Percentiles rank a stretch among this genome's conserved stretches.
These are phyloP conservation scores for Yamadazyma insecticola DNA, from an alignment of 805 yeast genomes.

Conservation along the genomic window DNA sequence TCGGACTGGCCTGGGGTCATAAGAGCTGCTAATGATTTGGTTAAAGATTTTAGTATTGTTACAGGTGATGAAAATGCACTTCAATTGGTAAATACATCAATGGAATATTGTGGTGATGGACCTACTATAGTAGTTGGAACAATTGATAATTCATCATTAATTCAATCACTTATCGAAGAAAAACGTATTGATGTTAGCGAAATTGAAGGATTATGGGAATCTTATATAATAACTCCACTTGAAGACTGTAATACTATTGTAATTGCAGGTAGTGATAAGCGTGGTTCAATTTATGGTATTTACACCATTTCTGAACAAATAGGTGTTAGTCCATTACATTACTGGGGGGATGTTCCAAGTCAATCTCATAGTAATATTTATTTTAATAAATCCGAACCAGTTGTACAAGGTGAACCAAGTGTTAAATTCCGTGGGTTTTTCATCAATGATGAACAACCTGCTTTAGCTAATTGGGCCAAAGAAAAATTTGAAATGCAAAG, in stretches of 20 bases:
- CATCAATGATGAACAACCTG: constrained; percentile 15
- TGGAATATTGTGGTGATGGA: constrained; percentile 1
- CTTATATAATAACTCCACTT: constrained; percentile 8
- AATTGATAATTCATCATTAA: constrained; percentile 9
- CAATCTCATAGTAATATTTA: constrained; percentile 9
- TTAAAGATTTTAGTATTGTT: constrained; percentile 10
- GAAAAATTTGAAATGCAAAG: constrained; percentile 9
- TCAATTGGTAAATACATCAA: constrained; percentile 4
- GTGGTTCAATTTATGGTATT: constrained; percentile 15
- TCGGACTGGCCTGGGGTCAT: constrained; percentile 15
- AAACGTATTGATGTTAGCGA: constrained; percentile 7
- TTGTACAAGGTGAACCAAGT: constrained; percentile 13
- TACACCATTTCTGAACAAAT: constrained; percentile 14
- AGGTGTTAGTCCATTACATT: constrained; percentile 16
- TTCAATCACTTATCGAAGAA: constrained; percentile 6
- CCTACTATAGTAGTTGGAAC: constrained; percentile 14
- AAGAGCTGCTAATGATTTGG: constrained; percentile 12
- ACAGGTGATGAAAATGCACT: constrained; percentile 9
- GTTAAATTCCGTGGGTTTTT: constrained; percentile 14
- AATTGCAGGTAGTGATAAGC: constrained; percentile 15
- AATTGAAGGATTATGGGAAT: constrained; percentile 15
- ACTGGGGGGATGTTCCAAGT: constrained; percentile 13
- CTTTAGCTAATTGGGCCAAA: constrained; percentile 13
- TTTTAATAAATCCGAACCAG: constrained; percentile 3
- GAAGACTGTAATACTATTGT: constrained; percentile 9